phyloP scores from a whole-genome alignment of 2,329 filamentous ascomycete species.

The Emmonsia crescens region DNA sequence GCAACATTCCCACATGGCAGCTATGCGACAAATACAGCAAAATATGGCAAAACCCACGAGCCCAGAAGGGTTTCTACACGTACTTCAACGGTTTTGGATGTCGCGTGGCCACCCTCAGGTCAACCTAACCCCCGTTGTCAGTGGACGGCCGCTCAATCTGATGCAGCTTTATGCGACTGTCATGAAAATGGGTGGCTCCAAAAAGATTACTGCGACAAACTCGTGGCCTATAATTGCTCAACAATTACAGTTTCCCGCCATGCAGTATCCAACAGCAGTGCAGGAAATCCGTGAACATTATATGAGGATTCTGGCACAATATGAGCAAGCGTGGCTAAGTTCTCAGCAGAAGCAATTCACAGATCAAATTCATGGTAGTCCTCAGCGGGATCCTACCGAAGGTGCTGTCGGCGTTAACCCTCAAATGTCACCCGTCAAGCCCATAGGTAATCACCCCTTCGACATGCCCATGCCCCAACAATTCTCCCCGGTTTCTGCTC shows the following conservation, averaged over 20 bases:
- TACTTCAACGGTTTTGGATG: slow-evolving; percentile 66
- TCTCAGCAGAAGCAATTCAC: slow-evolving; percentile 36
- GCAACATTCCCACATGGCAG: slow-evolving; percentile 32
- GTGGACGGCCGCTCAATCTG: slow-evolving; percentile 62
- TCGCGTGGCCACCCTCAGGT: slow-evolving; percentile 56
- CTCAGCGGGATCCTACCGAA: slow-evolving; percentile 30
- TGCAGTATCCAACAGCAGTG: slow-evolving; percentile 55
- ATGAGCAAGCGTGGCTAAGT: slow-evolving; percentile 49
- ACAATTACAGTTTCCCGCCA: slow-evolving; percentile 47
- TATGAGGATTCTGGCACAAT: slow-evolving; percentile 62
- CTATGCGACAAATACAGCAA: slow-evolving; percentile 40
- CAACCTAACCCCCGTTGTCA: slow-evolving; percentile 62
- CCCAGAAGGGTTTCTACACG: slow-evolving; percentile 64
- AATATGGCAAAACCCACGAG: slow-evolving; percentile 31
- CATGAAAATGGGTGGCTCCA: slow-evolving; percentile 65
- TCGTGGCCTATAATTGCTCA: slow-evolving; percentile 65
- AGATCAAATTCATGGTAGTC: slow-evolving; percentile 31
- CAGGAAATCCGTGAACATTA: slow-evolving; percentile 62
- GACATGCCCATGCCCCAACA: slow-evolving; percentile 5
- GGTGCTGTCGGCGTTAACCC: slow-evolving; percentile 34
- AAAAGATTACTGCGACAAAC: slow-evolving; percentile 57
- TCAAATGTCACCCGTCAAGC: slow-evolving; percentile 36
- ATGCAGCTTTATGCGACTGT: slow-evolving; percentile 69
- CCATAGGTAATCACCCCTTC: slow-evolving; percentile 18
- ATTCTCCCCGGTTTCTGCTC: slow-evolving; percentile 21